Percentiles rank a stretch among this genome's conserved stretches.
Evolutionary conservation across 805 yeast genomes (phyloP).

Genomic region (Teunomyces panamensis): DNA sequence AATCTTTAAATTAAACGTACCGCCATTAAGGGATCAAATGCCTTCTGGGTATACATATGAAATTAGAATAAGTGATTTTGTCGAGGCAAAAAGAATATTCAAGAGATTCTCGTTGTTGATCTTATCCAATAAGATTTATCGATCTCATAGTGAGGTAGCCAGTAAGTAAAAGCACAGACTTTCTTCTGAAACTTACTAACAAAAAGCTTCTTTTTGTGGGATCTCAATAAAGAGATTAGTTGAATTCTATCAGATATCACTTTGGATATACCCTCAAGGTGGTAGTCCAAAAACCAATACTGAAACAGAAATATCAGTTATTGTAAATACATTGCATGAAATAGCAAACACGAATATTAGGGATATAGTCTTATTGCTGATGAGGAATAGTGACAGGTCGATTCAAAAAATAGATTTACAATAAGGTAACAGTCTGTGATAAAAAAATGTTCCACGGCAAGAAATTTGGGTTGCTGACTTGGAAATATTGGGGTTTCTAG

Average conservation of each 20-base stretch:
- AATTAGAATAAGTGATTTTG: conserved; percentile 3
- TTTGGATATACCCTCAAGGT: conserved; percentile 4
- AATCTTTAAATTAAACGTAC: conserved; percentile 9
- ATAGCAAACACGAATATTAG: background rate
- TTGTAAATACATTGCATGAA: conserved; percentile 5
- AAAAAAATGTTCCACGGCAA: too few relatives aligned
- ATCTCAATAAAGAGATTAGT: conserved; percentile 3
- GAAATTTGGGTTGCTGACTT: too few relatives aligned
- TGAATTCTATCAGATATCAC: conserved; percentile 3
- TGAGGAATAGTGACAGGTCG: background rate
- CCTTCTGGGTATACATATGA: conserved; percentile 12
- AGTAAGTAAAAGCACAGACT: background rate
- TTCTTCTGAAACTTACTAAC: conserved; percentile 1
- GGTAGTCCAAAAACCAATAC: background rate
- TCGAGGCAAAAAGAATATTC: conserved; percentile 1
- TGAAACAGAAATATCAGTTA: background rate
- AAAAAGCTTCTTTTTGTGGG: conserved; percentile 9
- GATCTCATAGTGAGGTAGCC: background rate
- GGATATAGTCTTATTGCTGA: background rate
- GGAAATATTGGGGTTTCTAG: too few relatives aligned
- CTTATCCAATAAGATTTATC: conserved; percentile 6
- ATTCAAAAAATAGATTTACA: background rate
- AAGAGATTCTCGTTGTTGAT: conserved; percentile 2
- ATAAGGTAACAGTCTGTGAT: background rate
- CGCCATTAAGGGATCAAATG: conserved; percentile 5